Evolutionary conservation across 1,284 basidiomycete genomes (phyloP).

Genomic region (Violaceomyces palustris): DNA sequence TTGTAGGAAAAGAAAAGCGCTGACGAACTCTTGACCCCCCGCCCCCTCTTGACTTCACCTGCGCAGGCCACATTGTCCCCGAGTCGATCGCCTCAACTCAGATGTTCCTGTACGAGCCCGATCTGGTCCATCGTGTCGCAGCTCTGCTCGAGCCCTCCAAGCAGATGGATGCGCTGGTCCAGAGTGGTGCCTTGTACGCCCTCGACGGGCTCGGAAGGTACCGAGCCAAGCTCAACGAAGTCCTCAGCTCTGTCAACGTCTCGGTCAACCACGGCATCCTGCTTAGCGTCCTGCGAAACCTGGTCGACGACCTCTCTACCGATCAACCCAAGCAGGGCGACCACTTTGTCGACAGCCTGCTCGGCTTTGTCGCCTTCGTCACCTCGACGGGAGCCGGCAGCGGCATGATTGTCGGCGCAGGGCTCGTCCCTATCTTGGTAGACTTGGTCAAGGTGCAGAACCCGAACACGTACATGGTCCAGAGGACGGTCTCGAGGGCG

Average conservation of each 20-base stretch:
- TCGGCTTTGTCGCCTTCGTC: conserved; percentile 82
- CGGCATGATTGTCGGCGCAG: conserved; percentile 95
- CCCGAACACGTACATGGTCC: conserved; percentile 40
- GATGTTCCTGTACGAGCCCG: conserved; percentile 90
- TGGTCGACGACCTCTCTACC: conserved; percentile 28
- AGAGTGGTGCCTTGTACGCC: conserved; percentile 77
- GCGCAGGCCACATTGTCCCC: conserved; percentile 33
- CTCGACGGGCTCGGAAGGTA: conserved; percentile 86
- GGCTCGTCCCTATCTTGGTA: conserved; percentile 73
- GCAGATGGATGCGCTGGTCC: conserved; percentile 49
- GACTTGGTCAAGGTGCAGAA: conserved; percentile 28
- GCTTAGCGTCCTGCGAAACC: conserved; percentile 33
- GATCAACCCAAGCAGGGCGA: conserved; percentile 61
- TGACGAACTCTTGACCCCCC: no score
- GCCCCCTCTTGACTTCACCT: no score
- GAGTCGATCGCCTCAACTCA: conserved; percentile 74
- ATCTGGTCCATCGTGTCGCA: conserved; percentile 58
- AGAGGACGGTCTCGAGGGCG: conserved; percentile 56
- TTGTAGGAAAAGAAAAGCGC: no score
- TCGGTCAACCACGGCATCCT: conserved; percentile 88
- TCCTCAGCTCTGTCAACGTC: conserved; percentile 83
- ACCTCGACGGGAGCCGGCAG: conserved; percentile 77
- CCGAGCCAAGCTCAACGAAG: conserved; percentile 74
- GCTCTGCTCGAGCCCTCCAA: conserved; percentile 32
- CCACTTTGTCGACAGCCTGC: conserved; percentile 55